These are phyloP conservation scores for Annulohypoxylon stygium DNA, from an alignment of 495 filamentous ascomycete genomes.

Conservation along the genomic window DNA sequence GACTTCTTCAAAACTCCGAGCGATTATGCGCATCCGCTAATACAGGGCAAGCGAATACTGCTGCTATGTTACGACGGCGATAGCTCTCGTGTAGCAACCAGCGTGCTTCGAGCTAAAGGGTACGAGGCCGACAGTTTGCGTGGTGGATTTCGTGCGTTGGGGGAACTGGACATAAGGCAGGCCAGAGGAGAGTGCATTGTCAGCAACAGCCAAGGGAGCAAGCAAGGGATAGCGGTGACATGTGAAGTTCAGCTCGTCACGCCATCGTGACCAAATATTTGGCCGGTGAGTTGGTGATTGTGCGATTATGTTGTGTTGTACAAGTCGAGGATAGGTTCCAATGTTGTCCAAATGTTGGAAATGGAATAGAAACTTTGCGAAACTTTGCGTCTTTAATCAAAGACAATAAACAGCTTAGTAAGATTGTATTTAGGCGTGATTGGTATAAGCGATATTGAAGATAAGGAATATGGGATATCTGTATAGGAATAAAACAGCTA, in stretches of 20 bases:
- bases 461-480: background rate
- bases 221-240: conserved; percentile 22
- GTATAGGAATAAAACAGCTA: background rate
- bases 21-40: conserved; percentile 46
- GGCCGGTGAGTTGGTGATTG: background rate
- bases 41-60: conserved; percentile 55
- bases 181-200: background rate
- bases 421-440: background rate
- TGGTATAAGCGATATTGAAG: background rate
- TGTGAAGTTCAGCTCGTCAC: conserved; percentile 31
- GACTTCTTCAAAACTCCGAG: conserved; percentile 36
- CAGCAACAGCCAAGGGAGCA: background rate
- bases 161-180: conserved; percentile 19
- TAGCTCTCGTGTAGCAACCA: conserved; percentile 65
- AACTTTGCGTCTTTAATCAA: background rate
- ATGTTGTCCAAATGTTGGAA: background rate
- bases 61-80: conserved; percentile 68
- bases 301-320: background rate
- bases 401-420: no score
- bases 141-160: conserved; percentile 55
- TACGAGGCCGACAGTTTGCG: conserved; percentile 64
- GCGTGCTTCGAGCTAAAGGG: conserved; percentile 64
- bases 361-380: background rate
- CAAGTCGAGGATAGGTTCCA: background rate
- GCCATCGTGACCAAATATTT: conserved; percentile 15